These are phyloP conservation scores for Phytophthora aleatoria DNA, from an alignment of 352 stramenopile genomes.

Conservation along the genomic window DNA sequence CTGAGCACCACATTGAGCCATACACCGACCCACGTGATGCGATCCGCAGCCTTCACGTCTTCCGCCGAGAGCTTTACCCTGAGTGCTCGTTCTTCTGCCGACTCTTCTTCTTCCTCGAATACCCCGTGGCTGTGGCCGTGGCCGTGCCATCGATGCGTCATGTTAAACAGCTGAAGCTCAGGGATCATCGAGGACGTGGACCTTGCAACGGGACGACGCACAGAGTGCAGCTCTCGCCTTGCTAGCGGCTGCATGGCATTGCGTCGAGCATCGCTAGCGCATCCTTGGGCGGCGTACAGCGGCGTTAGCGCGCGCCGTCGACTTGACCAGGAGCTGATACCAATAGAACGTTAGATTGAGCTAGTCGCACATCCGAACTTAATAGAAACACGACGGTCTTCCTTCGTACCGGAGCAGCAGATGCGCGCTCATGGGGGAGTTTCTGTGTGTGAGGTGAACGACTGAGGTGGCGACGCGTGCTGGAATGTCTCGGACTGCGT, in stretches of 20 bases:
- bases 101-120: slow-evolving; percentile 34
- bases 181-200: slow-evolving; percentile 9
- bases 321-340: slow-evolving; percentile 23
- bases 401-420: slow-evolving; percentile 33
- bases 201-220: slow-evolving; percentile 8
- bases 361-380: slow-evolving; percentile 10
- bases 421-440: slow-evolving; percentile 30
- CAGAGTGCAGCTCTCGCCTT: slow-evolving; percentile 11
- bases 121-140: slow-evolving; percentile 51
- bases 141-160: slow-evolving; percentile 33
- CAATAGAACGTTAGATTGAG: slow-evolving; percentile 11
- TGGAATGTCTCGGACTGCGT: slow-evolving; percentile 15
- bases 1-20: slow-evolving; percentile 75
- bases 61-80: slow-evolving; percentile 34
- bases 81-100: slow-evolving; percentile 31
- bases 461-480: slow-evolving; percentile 6
- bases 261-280: background rate
- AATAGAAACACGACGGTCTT: background rate
- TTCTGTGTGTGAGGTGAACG: slow-evolving; percentile 1
- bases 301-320: slow-evolving; percentile 19
- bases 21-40: slow-evolving; percentile 76
- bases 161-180: slow-evolving; percentile 9
- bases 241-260: background rate
- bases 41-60: slow-evolving; percentile 51
- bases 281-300: slow-evolving; percentile 9